Conservation (phyloP, 805 yeast species). For the Candida mattraensis region DNA sequence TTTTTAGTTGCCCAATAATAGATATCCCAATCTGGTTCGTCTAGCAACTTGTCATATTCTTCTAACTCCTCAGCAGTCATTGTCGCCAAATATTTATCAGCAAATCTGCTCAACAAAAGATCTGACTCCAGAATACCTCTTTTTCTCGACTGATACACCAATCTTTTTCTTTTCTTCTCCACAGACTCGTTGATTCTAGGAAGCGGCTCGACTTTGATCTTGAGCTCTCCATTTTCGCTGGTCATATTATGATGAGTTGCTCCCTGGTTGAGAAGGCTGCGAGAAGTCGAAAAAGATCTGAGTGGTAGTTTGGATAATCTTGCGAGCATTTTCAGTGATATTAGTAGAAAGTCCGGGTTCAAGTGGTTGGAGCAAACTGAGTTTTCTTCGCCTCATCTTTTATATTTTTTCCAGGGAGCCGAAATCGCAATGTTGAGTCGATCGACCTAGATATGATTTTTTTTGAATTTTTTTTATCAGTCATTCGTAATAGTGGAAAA, state of each 20-base stretch:
- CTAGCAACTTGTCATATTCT: conserved; percentile 82
- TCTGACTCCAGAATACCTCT: conserved; percentile 96
- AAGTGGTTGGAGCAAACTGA: too few species aligned
- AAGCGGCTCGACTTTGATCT: conserved; percentile 74
- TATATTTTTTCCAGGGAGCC: too few species aligned
- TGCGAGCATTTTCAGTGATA: not conserved
- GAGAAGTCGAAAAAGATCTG: conserved; percentile 10
- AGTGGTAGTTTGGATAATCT: conserved; percentile 6
- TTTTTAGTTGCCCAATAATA: conserved; percentile 96
- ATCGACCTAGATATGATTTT: too few species aligned
- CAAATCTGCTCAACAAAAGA: conserved; percentile 78
- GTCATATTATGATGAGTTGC: conserved; percentile 20
- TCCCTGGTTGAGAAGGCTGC: conserved; percentile 17
- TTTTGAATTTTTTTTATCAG: not conserved
- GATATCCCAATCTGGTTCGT: conserved; percentile 98
- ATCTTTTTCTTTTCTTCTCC: conserved; percentile 79
- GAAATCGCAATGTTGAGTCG: too few species aligned
- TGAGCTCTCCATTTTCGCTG: conserved; percentile 43
- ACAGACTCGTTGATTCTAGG: conserved; percentile 71
- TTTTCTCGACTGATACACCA: conserved; percentile 88
- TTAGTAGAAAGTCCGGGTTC: not conserved
- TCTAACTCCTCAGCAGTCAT: conserved; percentile 67
- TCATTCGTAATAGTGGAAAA: not conserved
- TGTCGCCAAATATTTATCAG: conserved; percentile 63
- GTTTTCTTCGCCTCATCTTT: not conserved